phyloP scores from a whole-genome alignment of 2,329 filamentous ascomycete species.

The Aspergillus costaricaensis region DNA sequence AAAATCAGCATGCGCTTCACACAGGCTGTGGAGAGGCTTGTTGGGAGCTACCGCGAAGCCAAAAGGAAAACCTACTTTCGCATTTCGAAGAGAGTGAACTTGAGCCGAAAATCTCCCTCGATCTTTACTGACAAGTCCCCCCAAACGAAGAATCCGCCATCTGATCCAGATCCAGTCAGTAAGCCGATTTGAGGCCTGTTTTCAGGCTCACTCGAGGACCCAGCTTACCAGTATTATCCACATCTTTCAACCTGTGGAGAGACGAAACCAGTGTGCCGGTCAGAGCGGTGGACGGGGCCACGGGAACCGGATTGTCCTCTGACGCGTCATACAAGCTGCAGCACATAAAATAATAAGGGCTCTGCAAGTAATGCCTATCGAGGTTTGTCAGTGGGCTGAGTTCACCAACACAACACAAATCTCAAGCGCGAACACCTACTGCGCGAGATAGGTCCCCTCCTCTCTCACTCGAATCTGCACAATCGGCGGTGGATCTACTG shows the following conservation, averaged over 20 bases:
- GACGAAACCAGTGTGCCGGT: conserved; percentile 78
- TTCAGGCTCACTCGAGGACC: background rate
- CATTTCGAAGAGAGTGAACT: conserved; percentile 78
- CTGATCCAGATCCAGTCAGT: conserved; percentile 38
- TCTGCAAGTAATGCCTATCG: conserved; percentile 61
- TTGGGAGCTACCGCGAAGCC: background rate
- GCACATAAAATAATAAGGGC: conserved; percentile 65
- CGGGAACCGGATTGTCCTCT: conserved; percentile 47
- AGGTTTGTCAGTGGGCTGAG: conserved; percentile 20
- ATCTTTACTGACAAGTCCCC: conserved; percentile 79
- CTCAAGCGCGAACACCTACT: conserved; percentile 52
- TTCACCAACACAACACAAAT: background rate
- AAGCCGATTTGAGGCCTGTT: background rate
- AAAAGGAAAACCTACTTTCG: conserved; percentile 50
- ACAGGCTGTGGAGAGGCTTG: background rate
- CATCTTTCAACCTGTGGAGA: conserved; percentile 77
- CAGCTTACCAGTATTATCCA: conserved; percentile 61
- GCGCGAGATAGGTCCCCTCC: conserved; percentile 53
- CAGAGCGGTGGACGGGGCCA: conserved; percentile 56
- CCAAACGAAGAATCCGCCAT: conserved; percentile 89
- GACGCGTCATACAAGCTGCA: conserved; percentile 56
- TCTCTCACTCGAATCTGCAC: conserved; percentile 65
- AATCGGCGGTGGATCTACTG: conserved; percentile 81
- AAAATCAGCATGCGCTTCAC: conserved; percentile 20
- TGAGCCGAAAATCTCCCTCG: conserved; percentile 70